These are phyloP conservation scores for Parascedosporium putredinis DNA, from an alignment of 2,329 filamentous ascomycete species.

Conservation along the genomic window DNA sequence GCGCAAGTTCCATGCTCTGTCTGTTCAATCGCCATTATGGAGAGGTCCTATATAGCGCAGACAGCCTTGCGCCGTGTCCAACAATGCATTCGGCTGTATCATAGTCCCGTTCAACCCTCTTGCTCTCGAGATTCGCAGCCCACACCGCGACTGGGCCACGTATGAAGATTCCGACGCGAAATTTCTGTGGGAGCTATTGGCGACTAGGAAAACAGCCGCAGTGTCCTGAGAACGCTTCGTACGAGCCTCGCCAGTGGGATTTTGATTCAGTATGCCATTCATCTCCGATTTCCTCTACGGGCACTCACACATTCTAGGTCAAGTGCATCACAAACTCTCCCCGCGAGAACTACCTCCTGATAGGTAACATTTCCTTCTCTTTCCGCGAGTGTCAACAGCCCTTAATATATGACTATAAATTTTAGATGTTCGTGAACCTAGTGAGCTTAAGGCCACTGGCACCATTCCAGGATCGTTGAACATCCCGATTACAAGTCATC, in stretches of 20 bases:
- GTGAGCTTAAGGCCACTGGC: conserved; percentile 53
- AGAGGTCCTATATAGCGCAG: too few species aligned
- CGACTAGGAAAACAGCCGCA: not conserved
- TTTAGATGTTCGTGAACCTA: conserved; percentile 61
- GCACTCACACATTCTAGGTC: not conserved
- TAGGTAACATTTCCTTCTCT: not conserved
- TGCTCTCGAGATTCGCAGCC: too few species aligned
- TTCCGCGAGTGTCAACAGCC: not conserved
- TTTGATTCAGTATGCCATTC: not conserved
- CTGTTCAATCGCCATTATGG: too few species aligned
- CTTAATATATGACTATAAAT: too few species aligned
- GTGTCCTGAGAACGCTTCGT: not conserved
- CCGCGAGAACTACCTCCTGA: conserved; percentile 2
- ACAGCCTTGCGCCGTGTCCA: too few species aligned
- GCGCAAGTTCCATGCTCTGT: too few species aligned
- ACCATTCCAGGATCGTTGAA: conserved; percentile 74
- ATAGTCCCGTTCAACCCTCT: too few species aligned
- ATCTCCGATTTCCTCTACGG: not conserved
- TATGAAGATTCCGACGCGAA: too few species aligned
- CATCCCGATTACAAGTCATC: conserved; percentile 65
- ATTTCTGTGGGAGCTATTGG: not conserved
- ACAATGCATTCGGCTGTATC: too few species aligned
- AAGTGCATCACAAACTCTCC: not conserved
- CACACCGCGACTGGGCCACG: too few species aligned
- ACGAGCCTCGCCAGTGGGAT: conserved; percentile 1